Evolutionary conservation across 495 filamentous ascomycete genomes (phyloP).

Genomic region (Pseudomonodictys pantanalensis): DNA sequence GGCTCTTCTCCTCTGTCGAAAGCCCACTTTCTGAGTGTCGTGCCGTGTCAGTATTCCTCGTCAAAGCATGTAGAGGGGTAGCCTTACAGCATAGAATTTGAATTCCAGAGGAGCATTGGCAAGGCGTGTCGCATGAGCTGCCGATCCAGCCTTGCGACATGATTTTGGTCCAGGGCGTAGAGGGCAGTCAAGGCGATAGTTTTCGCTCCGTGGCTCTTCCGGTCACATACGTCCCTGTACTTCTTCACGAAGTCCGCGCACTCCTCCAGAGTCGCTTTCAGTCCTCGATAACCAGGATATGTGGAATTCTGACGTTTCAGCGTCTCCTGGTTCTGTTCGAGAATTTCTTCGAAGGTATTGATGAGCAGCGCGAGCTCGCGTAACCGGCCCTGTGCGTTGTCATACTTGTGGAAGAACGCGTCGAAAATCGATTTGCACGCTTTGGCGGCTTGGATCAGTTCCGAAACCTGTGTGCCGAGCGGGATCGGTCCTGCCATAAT

Average conservation of each 20-base stretch:
- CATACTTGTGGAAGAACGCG: slow-evolving; percentile 19
- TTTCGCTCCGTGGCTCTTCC: slow-evolving; percentile 6
- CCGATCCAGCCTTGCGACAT: neutral
- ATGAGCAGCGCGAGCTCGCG: slow-evolving; percentile 8
- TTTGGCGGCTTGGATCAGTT: slow-evolving; percentile 2
- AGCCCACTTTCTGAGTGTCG: slow-evolving; percentile 4
- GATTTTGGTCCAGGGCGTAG: neutral
- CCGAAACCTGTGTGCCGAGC: neutral
- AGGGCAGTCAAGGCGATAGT: neutral
- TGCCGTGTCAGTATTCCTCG: neutral
- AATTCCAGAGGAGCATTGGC: slow-evolving; percentile 3
- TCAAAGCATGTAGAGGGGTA: neutral
- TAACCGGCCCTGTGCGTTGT: slow-evolving; percentile 19
- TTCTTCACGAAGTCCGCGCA: slow-evolving; percentile 3
- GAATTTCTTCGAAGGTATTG: slow-evolving; percentile 1
- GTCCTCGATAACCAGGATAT: slow-evolving; percentile 5
- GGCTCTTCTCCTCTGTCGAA: neutral
- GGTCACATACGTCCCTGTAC: slow-evolving; percentile 1
- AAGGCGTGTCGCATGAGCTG: slow-evolving; percentile 4
- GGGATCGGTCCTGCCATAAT: neutral
- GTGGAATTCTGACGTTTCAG: neutral
- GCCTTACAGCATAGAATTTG: neutral
- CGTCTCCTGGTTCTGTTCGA: slow-evolving; percentile 5
- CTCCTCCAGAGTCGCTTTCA: slow-evolving; percentile 5
- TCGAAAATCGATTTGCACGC: slow-evolving; percentile 2